A percentile compares a stretch with the other conserved stretches of the same genome.
phyloP scores from a whole-genome alignment of 805 yeast genomes.

The Teunomyces barrocoloradensis region DNA sequence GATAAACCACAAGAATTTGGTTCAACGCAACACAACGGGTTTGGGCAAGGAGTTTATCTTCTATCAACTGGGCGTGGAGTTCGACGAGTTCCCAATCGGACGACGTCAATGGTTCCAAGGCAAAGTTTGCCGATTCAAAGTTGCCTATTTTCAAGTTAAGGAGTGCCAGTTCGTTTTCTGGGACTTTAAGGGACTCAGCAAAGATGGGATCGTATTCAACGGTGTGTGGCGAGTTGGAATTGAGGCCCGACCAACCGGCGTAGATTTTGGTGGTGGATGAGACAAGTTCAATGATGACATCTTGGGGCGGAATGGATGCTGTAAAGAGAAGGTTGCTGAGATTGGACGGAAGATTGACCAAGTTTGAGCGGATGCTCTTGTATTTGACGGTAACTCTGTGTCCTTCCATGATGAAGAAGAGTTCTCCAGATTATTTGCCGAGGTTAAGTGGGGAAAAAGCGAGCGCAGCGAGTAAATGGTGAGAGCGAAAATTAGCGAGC shows the following conservation, averaged over 20 bases:
- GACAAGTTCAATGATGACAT: slow-evolving; percentile 52
- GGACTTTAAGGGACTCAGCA: slow-evolving; percentile 50
- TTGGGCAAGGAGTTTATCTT: slow-evolving; percentile 71
- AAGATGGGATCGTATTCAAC: slow-evolving; percentile 69
- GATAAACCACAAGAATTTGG: slow-evolving; percentile 66
- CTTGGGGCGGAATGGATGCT: slow-evolving; percentile 56
- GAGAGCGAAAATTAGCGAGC: too few species aligned
- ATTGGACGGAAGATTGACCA: slow-evolving; percentile 54
- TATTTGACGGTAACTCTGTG: slow-evolving; percentile 26
- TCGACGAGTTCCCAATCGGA: slow-evolving; percentile 93
- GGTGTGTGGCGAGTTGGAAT: slow-evolving; percentile 25
- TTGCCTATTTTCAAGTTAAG: slow-evolving; percentile 47
- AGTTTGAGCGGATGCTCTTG: slow-evolving; percentile 43
- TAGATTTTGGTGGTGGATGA: slow-evolving; percentile 24
- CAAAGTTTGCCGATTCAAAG: slow-evolving; percentile 58
- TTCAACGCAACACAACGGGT: slow-evolving; percentile 66
- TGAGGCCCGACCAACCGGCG: slow-evolving; percentile 70
- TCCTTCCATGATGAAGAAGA: slow-evolving; percentile 30
- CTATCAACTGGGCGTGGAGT: slow-evolving; percentile 72
- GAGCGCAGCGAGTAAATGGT: neutral
- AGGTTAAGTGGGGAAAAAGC: neutral
- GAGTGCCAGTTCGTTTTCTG: slow-evolving; percentile 37
- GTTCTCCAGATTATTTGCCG: slow-evolving; percentile 6
- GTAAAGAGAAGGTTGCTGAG: slow-evolving; percentile 45
- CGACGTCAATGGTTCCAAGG: slow-evolving; percentile 71